These are phyloP conservation scores for Capsicum chinense DNA, from an alignment of 257 asterid species.

Conservation along the genomic window DNA sequence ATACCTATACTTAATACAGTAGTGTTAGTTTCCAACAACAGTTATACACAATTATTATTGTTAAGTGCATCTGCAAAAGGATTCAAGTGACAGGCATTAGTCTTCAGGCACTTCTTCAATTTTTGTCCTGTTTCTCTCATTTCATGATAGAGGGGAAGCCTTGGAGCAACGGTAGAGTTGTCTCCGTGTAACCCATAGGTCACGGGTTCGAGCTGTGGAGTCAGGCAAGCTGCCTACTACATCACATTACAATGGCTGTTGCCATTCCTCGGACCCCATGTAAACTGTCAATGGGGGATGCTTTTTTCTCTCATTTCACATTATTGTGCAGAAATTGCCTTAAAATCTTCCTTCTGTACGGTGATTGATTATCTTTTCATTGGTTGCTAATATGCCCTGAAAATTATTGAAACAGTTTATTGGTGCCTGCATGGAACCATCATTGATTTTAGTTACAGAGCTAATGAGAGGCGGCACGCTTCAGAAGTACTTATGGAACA, in stretches of 20 bases:
- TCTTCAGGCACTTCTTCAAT: constrained; percentile 4
- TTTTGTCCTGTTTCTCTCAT: neutral
- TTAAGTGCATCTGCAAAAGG: neutral
- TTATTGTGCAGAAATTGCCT: neutral
- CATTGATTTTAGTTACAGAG: constrained; percentile 61
- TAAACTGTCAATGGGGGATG: neutral
- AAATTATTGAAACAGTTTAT: constrained; percentile 51
- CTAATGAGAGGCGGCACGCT: constrained; percentile 72
- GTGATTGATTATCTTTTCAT: neutral
- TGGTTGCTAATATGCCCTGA: constrained; percentile 32
- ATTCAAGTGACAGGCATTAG: neutral
- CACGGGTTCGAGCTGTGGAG: neutral
- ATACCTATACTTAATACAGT: neutral
- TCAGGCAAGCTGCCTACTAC: neutral
- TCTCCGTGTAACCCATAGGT: neutral
- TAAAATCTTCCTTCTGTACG: constrained; percentile 17
- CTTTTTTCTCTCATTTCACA: neutral
- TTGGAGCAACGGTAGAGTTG: neutral
- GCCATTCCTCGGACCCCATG: neutral
- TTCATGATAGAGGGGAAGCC: neutral
- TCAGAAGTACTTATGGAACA: constrained; percentile 57
- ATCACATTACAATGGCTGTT: neutral
- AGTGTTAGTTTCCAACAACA: neutral
- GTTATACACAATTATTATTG: neutral
- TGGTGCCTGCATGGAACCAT: constrained; percentile 60